phyloP scores from a whole-genome alignment of 2,329 filamentous ascomycete genomes.

The Sclerotinia spermophila region DNA sequence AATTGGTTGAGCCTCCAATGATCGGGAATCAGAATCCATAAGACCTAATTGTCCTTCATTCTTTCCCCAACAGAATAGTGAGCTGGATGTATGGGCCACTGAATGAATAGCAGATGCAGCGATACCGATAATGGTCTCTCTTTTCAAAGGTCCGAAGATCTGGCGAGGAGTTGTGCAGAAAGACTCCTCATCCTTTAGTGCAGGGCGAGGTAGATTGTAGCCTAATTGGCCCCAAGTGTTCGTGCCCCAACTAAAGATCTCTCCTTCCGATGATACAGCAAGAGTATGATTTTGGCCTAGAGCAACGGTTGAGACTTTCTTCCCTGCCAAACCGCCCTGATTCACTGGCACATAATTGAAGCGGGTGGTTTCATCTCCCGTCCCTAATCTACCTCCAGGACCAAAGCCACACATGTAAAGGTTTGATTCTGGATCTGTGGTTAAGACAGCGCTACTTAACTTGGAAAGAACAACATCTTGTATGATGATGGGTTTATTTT shows the following conservation, averaged over 20 bases:
- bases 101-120: slow-evolving; percentile 91
- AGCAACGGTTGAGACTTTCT: slow-evolving; percentile 71
- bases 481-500: slow-evolving; percentile 68
- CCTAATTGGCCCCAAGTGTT: slow-evolving; percentile 84
- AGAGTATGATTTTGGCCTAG: slow-evolving; percentile 90
- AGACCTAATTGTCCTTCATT: slow-evolving; percentile 92
- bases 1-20: slow-evolving; percentile 74
- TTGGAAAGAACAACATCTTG: slow-evolving; percentile 87
- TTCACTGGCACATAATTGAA: slow-evolving; percentile 84
- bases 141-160: slow-evolving; percentile 87
- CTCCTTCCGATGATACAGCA: slow-evolving; percentile 79
- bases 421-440: slow-evolving; percentile 82
- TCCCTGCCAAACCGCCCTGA: slow-evolving; percentile 67
- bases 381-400: slow-evolving; percentile 80
- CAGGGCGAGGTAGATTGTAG: slow-evolving; percentile 67
- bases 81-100: slow-evolving; percentile 75
- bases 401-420: slow-evolving; percentile 92
- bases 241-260: slow-evolving; percentile 91
- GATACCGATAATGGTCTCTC: slow-evolving; percentile 74
- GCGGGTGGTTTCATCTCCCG: slow-evolving; percentile 83
- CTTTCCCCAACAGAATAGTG: slow-evolving; percentile 90
- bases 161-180: slow-evolving; percentile 79
- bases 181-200: slow-evolving; percentile 73
- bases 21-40: slow-evolving; percentile 91
- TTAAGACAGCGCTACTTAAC: slow-evolving; percentile 83